Evolutionary conservation across 306 rosid genomes (phyloP).

Genomic region (Spatholobus suberectus): DNA sequence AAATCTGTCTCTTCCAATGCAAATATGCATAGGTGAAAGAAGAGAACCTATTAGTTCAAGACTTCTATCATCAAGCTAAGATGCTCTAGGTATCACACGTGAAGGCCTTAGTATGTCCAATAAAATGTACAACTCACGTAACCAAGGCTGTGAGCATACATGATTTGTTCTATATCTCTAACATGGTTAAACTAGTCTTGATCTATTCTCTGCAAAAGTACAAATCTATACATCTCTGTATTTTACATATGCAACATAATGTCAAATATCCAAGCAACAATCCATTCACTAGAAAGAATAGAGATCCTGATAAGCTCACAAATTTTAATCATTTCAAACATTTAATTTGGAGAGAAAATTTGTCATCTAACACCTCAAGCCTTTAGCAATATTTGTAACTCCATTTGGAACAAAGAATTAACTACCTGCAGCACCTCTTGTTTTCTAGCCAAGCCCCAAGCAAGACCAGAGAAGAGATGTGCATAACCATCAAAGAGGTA

Average conservation of each 20-base stretch:
- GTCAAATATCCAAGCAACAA: slow-evolving; percentile 11
- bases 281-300: neutral
- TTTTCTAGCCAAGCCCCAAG: no score
- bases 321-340: no score
- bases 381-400: no score
- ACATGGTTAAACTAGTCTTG: slow-evolving; percentile 19
- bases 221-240: neutral
- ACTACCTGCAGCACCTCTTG: no score
- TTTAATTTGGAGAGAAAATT: no score
- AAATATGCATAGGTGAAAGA: slow-evolving; percentile 8
- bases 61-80: slow-evolving; percentile 7
- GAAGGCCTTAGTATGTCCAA: slow-evolving; percentile 27
- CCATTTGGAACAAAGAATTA: no score
- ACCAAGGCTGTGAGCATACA: neutral
- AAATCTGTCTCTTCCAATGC: slow-evolving; percentile 35
- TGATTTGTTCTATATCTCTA: slow-evolving; percentile 8
- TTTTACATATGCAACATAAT: slow-evolving; percentile 19
- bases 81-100: neutral
- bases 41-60: neutral
- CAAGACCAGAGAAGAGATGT: no score
- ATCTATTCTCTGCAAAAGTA: slow-evolving; percentile 7
- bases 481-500: no score
- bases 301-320: no score
- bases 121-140: slow-evolving; percentile 18
- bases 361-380: no score